Evolutionary conservation across 345 rosid species (phyloP).

Genomic region (Crucihimalaya himalaica): DNA sequence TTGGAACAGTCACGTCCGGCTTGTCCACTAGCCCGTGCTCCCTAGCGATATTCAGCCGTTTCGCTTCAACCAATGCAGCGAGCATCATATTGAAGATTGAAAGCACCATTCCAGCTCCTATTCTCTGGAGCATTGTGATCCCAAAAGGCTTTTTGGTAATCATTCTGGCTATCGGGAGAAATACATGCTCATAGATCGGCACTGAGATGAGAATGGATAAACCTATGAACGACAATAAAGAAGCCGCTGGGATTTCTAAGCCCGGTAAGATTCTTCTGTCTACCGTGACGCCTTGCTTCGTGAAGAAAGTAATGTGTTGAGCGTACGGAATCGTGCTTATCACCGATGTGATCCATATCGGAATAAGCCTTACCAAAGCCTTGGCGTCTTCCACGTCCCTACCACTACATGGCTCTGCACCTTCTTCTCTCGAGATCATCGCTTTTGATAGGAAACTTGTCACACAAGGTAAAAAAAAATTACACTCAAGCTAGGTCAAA

Average conservation of each 20-base stretch:
- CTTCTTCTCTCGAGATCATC: constrained; percentile 40
- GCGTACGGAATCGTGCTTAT: constrained; percentile 56
- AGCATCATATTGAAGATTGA: constrained; percentile 24
- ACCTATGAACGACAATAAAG: constrained; percentile 60
- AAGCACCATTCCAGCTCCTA: constrained; percentile 38
- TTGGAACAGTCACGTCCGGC: constrained; percentile 23
- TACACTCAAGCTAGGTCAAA: background rate
- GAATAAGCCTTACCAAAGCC: constrained; percentile 62
- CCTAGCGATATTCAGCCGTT: constrained; percentile 20
- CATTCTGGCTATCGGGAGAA: constrained; percentile 49
- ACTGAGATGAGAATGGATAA: constrained; percentile 58
- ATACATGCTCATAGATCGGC: constrained; percentile 53
- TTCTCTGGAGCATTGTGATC: constrained; percentile 43
- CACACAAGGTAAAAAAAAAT: background rate
- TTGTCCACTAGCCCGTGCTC: constrained; percentile 10
- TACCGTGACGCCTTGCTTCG: constrained; percentile 77
- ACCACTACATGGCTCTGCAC: constrained; percentile 51
- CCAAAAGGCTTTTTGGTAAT: constrained; percentile 37
- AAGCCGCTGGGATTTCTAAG: constrained; percentile 64
- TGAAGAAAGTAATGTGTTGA: constrained; percentile 69
- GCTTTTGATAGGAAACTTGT: constrained; percentile 53
- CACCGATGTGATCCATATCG: constrained; percentile 69
- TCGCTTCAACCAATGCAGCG: constrained; percentile 35
- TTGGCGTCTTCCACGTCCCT: constrained; percentile 88
- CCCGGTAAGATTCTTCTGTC: constrained; percentile 49